Evolutionary conservation across 2,329 filamentous ascomycete genomes (phyloP).

Genomic region (Colletotrichum spaethianum): DNA sequence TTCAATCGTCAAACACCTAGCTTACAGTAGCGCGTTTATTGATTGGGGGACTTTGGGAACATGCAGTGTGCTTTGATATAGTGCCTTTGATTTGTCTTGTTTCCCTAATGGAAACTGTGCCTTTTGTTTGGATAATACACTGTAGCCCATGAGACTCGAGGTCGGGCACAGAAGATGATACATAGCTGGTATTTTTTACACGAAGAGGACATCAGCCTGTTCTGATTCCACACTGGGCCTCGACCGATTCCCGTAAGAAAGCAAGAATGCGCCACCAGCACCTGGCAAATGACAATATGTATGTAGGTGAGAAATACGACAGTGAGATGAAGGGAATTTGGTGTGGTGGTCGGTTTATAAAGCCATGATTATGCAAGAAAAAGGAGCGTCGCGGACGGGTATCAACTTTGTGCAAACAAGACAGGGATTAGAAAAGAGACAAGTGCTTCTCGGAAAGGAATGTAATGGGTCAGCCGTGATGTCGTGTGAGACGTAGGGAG

Average conservation of each 20-base stretch:
- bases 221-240: slow-evolving; percentile 1
- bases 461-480: slow-evolving; percentile 38
- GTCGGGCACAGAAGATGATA: slow-evolving; percentile 9
- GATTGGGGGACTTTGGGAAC: background rate
- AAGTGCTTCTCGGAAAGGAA: slow-evolving; percentile 36
- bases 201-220: background rate
- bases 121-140: slow-evolving; percentile 19
- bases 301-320: background rate
- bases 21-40: background rate
- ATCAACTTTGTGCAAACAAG: slow-evolving; percentile 29
- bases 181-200: slow-evolving; percentile 31
- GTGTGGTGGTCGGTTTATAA: slow-evolving; percentile 2
- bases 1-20: background rate
- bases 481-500: slow-evolving; percentile 40
- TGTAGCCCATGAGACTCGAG: slow-evolving; percentile 7
- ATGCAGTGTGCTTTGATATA: background rate
- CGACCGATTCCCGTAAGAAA: background rate
- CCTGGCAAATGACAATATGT: slow-evolving; percentile 23
- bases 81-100: background rate
- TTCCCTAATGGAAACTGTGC: background rate
- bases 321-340: slow-evolving; percentile 26
- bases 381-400: slow-evolving; percentile 41
- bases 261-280: slow-evolving; percentile 24
- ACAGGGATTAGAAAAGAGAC: background rate
- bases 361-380: slow-evolving; percentile 20